Evolutionary conservation across 176 grass and related monocot species (phyloP), one percentile per base, ranked within the genome.

Genomic region (Carex kokanica): DNA sequence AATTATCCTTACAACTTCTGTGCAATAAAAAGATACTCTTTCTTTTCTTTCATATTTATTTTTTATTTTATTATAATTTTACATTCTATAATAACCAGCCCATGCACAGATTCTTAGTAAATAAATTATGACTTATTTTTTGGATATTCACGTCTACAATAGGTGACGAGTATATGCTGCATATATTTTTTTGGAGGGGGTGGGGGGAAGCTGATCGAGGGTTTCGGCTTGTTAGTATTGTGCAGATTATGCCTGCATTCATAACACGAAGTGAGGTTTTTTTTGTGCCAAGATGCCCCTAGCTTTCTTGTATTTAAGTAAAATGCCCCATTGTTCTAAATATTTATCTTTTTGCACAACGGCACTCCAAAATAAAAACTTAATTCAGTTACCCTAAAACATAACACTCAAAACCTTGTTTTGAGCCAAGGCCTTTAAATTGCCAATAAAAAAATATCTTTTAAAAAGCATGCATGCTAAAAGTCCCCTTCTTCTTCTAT

Each of bases 51-150:
- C 15, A 40, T n/a, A n/a, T 9, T 41, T 43, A 8, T 34, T 65
- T 40, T 8, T 70, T 8, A 45, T 45, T 43, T 41, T 41, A 10
- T 45, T 43, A 20, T 41, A 10, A 43, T 45, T 20, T 71, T 9
- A 21, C 18, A 2, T 71, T 43, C 5, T 41, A 45, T 3, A 4
- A 21, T 71, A 55, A 13, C 49, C 24, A 56, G 49, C 24, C 13
- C 6, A 77, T 74, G 43, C 70, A 74, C 20, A 3, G 20, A 87
- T 67, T 80, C 36, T 74, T 84, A 84, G 59, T 84, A 77, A 81
- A 85, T 2, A 10, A n/a, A 49, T 21, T 78, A 65, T 6, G 63
- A 66, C n/a, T 21, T 45, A 5, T 8, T 27, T 55, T 47, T 2
- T 38, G 29, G 79, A 52, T 64, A 72, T 54, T 86, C 72, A 84